Conservation (phyloP, 2,329 filamentous ascomycete species). For the Fusarium verticillioides region DNA sequence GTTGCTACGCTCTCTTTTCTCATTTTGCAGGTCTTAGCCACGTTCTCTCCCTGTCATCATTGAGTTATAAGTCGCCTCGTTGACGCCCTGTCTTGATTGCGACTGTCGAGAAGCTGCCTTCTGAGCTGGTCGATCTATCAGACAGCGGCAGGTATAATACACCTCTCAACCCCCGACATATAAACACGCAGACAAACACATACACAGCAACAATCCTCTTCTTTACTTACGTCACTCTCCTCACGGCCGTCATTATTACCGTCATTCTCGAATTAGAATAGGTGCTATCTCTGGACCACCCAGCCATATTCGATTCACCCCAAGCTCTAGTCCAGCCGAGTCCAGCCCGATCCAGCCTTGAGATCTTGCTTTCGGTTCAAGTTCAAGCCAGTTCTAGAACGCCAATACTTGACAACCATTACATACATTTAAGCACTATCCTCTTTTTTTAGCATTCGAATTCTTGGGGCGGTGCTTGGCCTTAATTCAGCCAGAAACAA, state of each 20-base stretch:
- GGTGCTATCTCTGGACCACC: not conserved
- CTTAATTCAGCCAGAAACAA: constrained; percentile 19
- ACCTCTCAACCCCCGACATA: not conserved
- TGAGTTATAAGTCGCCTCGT: constrained; percentile 22
- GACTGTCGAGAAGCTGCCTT: constrained; percentile 1
- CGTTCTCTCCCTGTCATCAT: constrained; percentile 15
- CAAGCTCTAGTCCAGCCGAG: constrained; percentile 30
- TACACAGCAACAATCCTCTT: not conserved
- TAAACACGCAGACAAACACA: constrained; percentile 10
- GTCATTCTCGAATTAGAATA: not conserved
- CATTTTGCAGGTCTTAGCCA: constrained; percentile 29
- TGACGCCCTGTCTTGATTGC: constrained; percentile 5
- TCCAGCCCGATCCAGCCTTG: constrained; percentile 38
- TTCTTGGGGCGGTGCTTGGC: constrained; percentile 9
- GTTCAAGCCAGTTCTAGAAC: constrained; percentile 38
- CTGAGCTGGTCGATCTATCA: not conserved
- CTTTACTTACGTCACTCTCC: not conserved
- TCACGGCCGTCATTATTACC: not conserved
- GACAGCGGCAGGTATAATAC: constrained; percentile 12
- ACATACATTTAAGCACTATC: constrained; percentile 22
- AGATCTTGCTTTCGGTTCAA: constrained; percentile 31
- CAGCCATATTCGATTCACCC: constrained; percentile 18
- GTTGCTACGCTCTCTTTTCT: constrained; percentile 31
- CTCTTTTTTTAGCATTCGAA: constrained; percentile 28
- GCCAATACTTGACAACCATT: constrained; percentile 30